Evolutionary conservation across 148 eudicot species (phyloP), one percentile per base, ranked within the genome.

Genomic region (Diospyros kaki): DNA sequence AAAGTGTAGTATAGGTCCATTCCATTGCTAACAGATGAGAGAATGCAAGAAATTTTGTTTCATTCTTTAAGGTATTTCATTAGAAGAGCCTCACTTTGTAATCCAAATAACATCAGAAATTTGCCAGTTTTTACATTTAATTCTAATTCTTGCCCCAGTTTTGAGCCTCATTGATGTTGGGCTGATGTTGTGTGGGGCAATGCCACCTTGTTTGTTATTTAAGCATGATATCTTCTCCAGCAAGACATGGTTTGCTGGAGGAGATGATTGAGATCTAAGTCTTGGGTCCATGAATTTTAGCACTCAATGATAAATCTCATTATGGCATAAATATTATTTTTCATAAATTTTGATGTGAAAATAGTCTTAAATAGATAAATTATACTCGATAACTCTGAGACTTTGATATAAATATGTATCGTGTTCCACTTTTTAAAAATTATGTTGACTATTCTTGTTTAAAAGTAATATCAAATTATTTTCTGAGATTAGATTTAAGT

Each of bases 11-110:
- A 17, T 58, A 10, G 4, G 65, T 6, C 14, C 1, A 6, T 44
- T 64, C 14, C n/a, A 28, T 28, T 28, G 28, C 28, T 28, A 28
- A 28, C 28, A 28, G 28, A 28, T 28, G 28, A 28, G 28, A 28
- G 28, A 28, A 2, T 12, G 10, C 12, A 14, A 38, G 58, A 71
- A 13, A 40, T 63, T 69, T 59, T 43, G 15, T 18, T 39, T 10
- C 5, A 11, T 44, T 44, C 17, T 52, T 42, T 59, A 39, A 17
- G 54, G 14, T 38, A n/a, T 41, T 28, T 46, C 17, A 17, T 69
- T 51, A 8, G 18, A 50, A 5, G 78, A 53, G 56, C 66, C n/a
- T 67, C 45, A 67, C 43, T 58, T 68, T 68, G 65, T 58, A 45
- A 13, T 9, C 40, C 13, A n/a, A 11, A 46, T 53, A n/a, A 41